Evolutionary conservation across 257 asterid species (phyloP), one percentile per base, ranked within the genome.

Genomic region (Galeopsis tetrahit): DNA sequence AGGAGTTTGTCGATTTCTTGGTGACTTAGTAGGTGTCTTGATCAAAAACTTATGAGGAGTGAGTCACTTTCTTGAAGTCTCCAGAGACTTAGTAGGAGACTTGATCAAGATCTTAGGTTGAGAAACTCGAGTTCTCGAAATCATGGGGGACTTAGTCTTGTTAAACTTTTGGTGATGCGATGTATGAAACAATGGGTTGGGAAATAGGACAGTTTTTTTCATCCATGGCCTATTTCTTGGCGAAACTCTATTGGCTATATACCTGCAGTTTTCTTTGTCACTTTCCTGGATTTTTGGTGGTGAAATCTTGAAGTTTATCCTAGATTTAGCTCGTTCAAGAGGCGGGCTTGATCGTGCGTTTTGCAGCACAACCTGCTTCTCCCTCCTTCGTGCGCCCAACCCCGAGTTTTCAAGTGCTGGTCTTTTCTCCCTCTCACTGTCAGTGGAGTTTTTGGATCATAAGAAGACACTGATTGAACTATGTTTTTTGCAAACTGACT

Each of bases 151-250:
- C 83, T 84, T 87, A 0, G 90, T 88, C 82, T 79, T 90, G 80
- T 79, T 13, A 51, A 85, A 76, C 68, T 81, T 80, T 21, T 84
- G 89, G 1, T 86, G 83, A 9, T 76, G 75, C 7, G 89, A 66
- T 21, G 96, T 74, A 75, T 85, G 87, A 34, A 85, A 94, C 73
- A 89, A 53, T 2, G 97, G 98, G 75, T 91, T 94, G 35, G 97
- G 99, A 14, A 91, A 94, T 2, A 94, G 77, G 7, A 94, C 99
- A 2, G 97, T 85, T 73, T 91, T 94, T 73, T 80, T 85, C 42
- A 82, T 91, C 99, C 96, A 91, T 8, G 98, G 97, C 85, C 82
- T 82, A 58, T 87, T 83, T 71, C 94, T 89, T 6, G 98, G 96
- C 11, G 97, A 91, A 7, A 93, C 92, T 81, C 96, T 79, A 48